Conservation (phyloP, 768 basidiomycete species). For the Lepiota brunneoincarnata region DNA sequence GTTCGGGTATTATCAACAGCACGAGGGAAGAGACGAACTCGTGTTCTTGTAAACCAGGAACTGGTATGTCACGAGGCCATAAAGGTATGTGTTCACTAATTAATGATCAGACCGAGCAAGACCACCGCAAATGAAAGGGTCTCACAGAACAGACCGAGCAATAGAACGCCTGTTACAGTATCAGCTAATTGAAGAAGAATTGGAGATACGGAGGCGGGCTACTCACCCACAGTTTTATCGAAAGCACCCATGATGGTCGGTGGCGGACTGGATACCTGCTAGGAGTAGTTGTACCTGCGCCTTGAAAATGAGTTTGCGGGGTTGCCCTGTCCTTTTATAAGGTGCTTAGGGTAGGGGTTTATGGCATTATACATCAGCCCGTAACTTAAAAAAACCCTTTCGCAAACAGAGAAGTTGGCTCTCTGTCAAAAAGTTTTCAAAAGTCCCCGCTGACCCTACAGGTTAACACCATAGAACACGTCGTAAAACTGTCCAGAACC, state of each 20-base stretch:
- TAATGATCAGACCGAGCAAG: not conserved
- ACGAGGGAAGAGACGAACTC: conserved; percentile 14
- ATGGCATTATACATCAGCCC: conserved; percentile 2
- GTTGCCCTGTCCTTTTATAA: conserved; percentile 2
- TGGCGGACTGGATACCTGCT: not conserved
- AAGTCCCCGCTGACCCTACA: not conserved
- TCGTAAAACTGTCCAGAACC: not conserved
- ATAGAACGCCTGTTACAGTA: conserved; percentile 22
- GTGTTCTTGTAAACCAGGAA: conserved; percentile 30
- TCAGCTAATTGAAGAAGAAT: not conserved
- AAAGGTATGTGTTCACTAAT: conserved; percentile 26
- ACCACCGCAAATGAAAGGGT: not conserved
- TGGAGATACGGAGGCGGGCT: not conserved
- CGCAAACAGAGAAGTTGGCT: not conserved
- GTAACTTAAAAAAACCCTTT: not conserved
- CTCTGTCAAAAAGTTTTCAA: not conserved
- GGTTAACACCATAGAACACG: not conserved
- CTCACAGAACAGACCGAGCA: conserved; percentile 30
- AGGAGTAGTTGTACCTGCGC: no score
- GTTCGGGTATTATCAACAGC: conserved; percentile 11
- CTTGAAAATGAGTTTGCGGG: not conserved
- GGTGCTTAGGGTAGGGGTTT: not conserved
- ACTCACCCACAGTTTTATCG: conserved; percentile 10
- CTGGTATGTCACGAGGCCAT: conserved; percentile 31
- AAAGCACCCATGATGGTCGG: conserved; percentile 21